Base-by-base conservation (phyloP, 2,329 filamentous ascomycete species). In the Plectosphaerella plurivora region DNA sequence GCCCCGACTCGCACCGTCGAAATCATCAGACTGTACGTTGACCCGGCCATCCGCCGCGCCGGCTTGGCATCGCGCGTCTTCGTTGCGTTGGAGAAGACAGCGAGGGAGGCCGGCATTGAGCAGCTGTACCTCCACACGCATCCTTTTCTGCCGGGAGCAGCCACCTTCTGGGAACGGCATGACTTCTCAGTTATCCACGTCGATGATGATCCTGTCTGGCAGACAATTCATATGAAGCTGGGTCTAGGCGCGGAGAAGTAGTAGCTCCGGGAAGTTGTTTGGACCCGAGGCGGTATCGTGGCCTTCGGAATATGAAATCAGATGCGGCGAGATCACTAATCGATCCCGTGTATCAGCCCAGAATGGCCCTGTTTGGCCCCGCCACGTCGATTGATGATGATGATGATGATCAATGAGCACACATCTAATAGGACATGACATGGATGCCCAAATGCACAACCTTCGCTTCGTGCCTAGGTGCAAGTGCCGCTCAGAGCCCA, bases 121-220 rank as follows among this genome's bases (percentile, higher is more conserved):
- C 47, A 51, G 7, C 52, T 65, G 2, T 65, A 65, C 48, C 53
- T 65, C 1, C 63, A 65, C 20, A 65, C 63, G 0, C 63, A 65
- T 18, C 62, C 63, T 0, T 65, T 65, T 14, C 20, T 65, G 3
- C 60, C 57, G 0, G 56, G 62, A 2, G 63, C 63, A 1, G 54
- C 62, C 2, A 36, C 22, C 1, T 65, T 65, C 11, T 65, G 63
- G 63, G 52, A 65, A 28, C 47, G 52, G 1, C 58, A 63, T 15
- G 59, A 60, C 0, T 65, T 65, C 37, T 47, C 42, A 1, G 9
- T 60, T 0, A 46, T 63, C 6, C 7, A 50, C 0, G 52, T 60
- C 2, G 63, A 65, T 2, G 52, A 65, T 2, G 63, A 65, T 14
- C 55, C 57, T 2, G 41, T 63, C 1, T 65, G 62, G 63, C 57